Base-by-base conservation (phyloP, 2,329 filamentous ascomycete species). In the Cladosporium austrohemisphaericum region DNA sequence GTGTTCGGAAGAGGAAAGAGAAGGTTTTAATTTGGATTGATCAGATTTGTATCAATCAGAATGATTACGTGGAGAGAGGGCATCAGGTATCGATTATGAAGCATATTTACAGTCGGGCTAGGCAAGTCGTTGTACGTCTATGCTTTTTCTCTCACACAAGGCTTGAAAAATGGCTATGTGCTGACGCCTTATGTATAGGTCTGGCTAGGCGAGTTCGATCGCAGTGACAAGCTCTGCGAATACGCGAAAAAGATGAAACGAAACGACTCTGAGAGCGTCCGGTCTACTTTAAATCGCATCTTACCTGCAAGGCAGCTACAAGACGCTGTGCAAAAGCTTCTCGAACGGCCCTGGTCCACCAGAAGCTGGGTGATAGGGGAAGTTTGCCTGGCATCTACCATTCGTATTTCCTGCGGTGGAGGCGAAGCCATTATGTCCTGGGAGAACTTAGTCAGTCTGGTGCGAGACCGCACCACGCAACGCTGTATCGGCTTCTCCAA, bases 71-170 rank as follows among this genome's bases (percentile, higher is more conserved):
- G 4, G 66, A 70, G 33, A 61, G 62, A 16, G 56, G 52, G 4
- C 53, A 61, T 18, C 66, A 68, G 51, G 63, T 70, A 4, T 57
- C 55, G 3, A 62, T 68, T 22, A 69, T 69, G 65, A 59, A 63
- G 8, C 43, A 62, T 3, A 65, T 69, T 29, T 69, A 65, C 56
- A 55, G 47, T 25, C 45, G 38, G 16, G 58, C 59, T 5, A 51
- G 25, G 18, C 41, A 43, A 38, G 48, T 50, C 5, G 19, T 50
- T 19, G 48, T 50, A 37, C 14, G 43, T 11, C 14, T 18, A 8
- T 10, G 3, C 8, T 36, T 9, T 20, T 20, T 8, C 16, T 16
- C 36, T 7, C 32, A 41, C 20, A 45, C n/a, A n/a, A n/a, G n/a
- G n/a, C n/a, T n/a, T n/a, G n/a, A n/a, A n/a, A n/a, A 38, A 29